phyloP scores from a whole-genome alignment of 169 alveolate genomes.

The Babesia sp. region DNA sequence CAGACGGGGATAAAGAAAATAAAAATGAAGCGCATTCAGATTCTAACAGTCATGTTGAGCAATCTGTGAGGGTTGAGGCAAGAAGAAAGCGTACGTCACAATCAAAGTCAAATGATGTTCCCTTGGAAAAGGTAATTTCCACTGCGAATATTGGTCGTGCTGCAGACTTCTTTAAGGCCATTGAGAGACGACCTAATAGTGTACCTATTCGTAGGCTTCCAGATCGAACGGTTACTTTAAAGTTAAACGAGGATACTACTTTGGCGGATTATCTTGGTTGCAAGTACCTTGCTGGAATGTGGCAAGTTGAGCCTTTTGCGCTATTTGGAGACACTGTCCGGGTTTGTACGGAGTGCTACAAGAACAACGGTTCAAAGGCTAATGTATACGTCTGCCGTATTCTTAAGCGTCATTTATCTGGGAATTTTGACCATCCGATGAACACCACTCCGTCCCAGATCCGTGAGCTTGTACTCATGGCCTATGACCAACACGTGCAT shows the following conservation, averaged over 20 bases:
- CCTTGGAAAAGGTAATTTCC: no score
- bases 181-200: neutral
- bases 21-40: no score
- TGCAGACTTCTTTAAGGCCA: neutral
- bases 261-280: constrained; percentile 54
- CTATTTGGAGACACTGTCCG: constrained; percentile 55
- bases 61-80: no score
- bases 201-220: neutral
- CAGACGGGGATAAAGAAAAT: no score
- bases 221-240: neutral
- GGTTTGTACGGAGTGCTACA: constrained; percentile 54
- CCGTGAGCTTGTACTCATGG: constrained; percentile 69
- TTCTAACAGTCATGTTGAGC: no score
- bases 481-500: constrained; percentile 71
- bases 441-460: constrained; percentile 66
- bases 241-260: neutral
- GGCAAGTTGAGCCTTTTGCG: constrained; percentile 66
- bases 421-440: constrained; percentile 79
- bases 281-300: constrained; percentile 63
- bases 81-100: no score
- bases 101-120: no score
- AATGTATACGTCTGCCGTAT: constrained; percentile 76
- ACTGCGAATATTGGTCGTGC: constrained; percentile 23
- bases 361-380: constrained; percentile 68
- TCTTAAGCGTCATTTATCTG: constrained; percentile 68